These are phyloP conservation scores for Gentiana straminea DNA, from an alignment of 257 asterid species.

Conservation along the genomic window DNA sequence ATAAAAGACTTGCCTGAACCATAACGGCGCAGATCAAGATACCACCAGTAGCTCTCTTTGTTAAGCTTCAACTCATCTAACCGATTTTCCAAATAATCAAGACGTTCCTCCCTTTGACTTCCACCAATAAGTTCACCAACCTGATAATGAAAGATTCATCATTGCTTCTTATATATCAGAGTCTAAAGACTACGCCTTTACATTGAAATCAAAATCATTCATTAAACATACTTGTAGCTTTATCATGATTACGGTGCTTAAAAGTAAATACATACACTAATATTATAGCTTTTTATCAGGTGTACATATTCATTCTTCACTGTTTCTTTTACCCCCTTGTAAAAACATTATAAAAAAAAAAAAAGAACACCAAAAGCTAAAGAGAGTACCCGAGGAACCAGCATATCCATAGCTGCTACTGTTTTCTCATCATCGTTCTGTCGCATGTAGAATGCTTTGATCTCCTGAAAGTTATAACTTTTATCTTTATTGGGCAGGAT, in stretches of 20 bases:
- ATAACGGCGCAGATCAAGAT: constrained; percentile 91
- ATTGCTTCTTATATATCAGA: no score
- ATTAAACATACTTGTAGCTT: no score
- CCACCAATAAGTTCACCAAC: constrained; percentile 98
- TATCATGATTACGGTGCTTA: no score
- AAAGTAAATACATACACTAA: no score
- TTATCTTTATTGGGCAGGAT: constrained; percentile 4
- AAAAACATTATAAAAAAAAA: no score
- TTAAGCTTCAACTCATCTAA: constrained; percentile 78
- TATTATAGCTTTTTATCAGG: no score
- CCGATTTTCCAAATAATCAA: constrained; percentile 66
- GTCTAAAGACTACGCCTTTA: no score
- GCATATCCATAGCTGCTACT: constrained; percentile 99
- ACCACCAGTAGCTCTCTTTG: constrained; percentile 98
- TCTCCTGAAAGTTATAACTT: constrained; percentile 40
- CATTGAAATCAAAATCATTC: no score
- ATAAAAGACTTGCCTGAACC: constrained; percentile 65
- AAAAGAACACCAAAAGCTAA: no score
- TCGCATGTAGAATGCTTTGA: constrained; percentile 97
- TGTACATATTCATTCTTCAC: no score
- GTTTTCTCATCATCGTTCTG: constrained; percentile 93
- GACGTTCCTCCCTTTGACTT: constrained; percentile 98
- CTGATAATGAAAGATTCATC: constrained; percentile 22
- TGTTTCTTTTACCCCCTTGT: no score
- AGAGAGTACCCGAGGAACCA: constrained; percentile 89